Evolutionary conservation across 441 rosid species (phyloP).

Genomic region (Adansonia madagascariensis): DNA sequence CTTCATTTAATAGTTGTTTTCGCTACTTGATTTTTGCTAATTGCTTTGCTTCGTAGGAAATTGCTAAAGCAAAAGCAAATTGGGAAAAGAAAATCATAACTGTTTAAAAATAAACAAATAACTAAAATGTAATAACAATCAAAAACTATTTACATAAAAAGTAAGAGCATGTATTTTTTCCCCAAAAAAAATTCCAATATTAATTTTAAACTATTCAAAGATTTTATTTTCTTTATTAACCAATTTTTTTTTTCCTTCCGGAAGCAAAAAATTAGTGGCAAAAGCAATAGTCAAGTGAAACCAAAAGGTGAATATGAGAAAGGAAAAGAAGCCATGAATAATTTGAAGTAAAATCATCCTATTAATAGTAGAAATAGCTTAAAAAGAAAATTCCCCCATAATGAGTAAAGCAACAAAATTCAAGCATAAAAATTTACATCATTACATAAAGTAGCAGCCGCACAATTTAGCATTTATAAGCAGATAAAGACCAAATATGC

Average conservation of each 20-base stretch:
- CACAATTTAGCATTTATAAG: neutral
- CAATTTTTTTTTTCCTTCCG: neutral
- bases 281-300: neutral
- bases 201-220: neutral
- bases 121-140: neutral
- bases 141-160: constrained; percentile 2
- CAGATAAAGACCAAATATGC: neutral
- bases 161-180: neutral
- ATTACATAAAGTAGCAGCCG: neutral
- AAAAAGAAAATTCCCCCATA: constrained; percentile 6
- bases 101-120: constrained; percentile 5
- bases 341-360: constrained; percentile 15
- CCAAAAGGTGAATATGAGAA: neutral
- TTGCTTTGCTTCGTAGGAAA: constrained; percentile 17
- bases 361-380: constrained; percentile 8
- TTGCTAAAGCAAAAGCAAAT: constrained; percentile 4
- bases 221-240: constrained; percentile 14
- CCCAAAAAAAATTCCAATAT: neutral
- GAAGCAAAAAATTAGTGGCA: neutral
- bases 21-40: neutral
- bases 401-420: neutral
- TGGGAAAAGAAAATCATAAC: neutral
- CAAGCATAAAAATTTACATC: neutral
- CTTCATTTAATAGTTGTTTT: neutral
- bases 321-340: neutral